These are phyloP conservation scores for Hibiscus trionum DNA, from an alignment of 345 rosid genomes.

Conservation along the genomic window DNA sequence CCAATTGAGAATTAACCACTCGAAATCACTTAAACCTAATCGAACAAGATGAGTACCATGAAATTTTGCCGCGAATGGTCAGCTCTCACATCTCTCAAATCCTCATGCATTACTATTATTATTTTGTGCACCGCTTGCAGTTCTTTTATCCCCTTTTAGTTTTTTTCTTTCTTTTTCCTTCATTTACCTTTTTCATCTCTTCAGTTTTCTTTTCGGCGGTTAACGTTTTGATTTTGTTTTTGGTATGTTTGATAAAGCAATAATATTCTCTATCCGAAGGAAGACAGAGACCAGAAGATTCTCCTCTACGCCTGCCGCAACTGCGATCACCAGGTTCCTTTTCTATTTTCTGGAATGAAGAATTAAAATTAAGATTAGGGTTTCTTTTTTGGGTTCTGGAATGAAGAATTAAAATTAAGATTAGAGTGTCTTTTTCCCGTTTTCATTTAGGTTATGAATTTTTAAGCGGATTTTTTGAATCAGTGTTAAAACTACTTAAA, in stretches of 20 bases:
- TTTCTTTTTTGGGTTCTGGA: neutral
- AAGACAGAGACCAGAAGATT: slow-evolving; percentile 50
- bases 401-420: neutral
- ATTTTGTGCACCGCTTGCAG: too few relatives aligned
- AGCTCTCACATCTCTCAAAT: neutral
- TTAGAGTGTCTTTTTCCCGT: neutral
- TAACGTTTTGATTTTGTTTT: neutral
- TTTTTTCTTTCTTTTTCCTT: neutral
- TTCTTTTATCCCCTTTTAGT: neutral
- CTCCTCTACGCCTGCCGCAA: slow-evolving; percentile 80
- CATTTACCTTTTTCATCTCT: neutral
- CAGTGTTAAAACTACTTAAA: neutral
- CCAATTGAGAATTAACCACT: too few relatives aligned
- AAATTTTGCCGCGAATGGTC: slow-evolving; percentile 86
- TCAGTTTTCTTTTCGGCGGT: neutral
- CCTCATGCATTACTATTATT: neutral
- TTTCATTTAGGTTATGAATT: neutral
- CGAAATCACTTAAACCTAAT: neutral
- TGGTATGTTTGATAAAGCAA: slow-evolving; percentile 32
- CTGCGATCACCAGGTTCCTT: slow-evolving; percentile 69
- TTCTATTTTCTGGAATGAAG: neutral
- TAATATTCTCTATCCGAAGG: slow-evolving; percentile 70
- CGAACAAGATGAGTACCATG: slow-evolving; percentile 66
- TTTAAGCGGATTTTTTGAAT: neutral
- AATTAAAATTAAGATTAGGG: neutral